Percentiles rank a stretch among this genome's conserved stretches.
phyloP scores from a whole-genome alignment of 2,329 filamentous ascomycete genomes.

The Niveomyces coronatus region DNA sequence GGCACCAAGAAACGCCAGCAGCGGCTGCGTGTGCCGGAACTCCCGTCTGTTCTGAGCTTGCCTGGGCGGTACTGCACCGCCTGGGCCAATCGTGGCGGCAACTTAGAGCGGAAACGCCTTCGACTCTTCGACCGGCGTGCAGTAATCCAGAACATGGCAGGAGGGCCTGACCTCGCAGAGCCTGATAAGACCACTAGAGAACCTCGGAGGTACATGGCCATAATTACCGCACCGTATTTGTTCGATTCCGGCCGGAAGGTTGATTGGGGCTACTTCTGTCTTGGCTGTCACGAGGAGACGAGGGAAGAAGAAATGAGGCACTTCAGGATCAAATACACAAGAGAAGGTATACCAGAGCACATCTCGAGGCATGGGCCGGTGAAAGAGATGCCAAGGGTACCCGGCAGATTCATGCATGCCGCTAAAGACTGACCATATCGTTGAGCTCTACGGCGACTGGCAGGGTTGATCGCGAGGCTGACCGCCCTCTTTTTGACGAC shows the following conservation, averaged over 20 bases:
- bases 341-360: background rate
- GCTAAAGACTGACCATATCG: background rate
- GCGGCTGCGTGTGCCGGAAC: background rate
- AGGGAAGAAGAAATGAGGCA: background rate
- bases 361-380: background rate
- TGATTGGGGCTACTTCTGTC: slow-evolving; percentile 10
- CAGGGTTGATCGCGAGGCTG: no score
- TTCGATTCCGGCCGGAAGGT: slow-evolving; percentile 3
- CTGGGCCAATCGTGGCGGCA: slow-evolving; percentile 1
- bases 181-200: slow-evolving; percentile 5
- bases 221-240: slow-evolving; percentile 12
- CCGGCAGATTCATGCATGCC: background rate
- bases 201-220: slow-evolving; percentile 12
- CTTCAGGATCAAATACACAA: background rate
- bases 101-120: slow-evolving; percentile 2
- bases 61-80: slow-evolving; percentile 9
- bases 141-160: background rate
- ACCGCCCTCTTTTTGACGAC: no score
- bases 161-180: background rate
- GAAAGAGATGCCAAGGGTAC: background rate
- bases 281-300: background rate
- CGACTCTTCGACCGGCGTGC: slow-evolving; percentile 10
- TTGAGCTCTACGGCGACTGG: background rate
- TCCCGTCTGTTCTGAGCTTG: slow-evolving; percentile 8
- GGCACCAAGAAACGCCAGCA: background rate